Conservation (phyloP, 1,284 basidiomycete species). For the Rhodotorula sp. region DNA sequence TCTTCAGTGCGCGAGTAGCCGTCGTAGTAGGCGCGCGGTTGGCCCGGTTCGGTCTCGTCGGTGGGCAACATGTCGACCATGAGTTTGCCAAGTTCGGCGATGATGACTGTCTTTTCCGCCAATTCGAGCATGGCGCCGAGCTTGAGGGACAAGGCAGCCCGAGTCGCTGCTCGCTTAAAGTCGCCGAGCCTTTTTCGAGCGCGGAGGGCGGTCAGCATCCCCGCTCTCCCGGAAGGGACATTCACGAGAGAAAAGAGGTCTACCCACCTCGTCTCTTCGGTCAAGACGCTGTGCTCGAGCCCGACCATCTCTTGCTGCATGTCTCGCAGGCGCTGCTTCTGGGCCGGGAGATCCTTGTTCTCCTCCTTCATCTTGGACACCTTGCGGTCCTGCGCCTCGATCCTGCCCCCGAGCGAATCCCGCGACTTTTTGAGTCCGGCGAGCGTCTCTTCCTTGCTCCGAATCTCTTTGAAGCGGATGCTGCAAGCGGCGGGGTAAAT, state of each 20-base stretch:
- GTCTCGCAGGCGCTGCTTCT: slow-evolving; percentile 41
- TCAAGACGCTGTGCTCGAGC: slow-evolving; percentile 45
- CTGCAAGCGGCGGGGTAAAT: slow-evolving; percentile 10
- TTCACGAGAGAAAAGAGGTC: too few species aligned
- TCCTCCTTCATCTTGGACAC: slow-evolving; percentile 47
- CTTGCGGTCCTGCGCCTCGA: slow-evolving; percentile 45
- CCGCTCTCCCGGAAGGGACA: too few species aligned
- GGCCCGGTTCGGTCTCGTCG: slow-evolving; percentile 42
- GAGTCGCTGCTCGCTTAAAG: slow-evolving; percentile 34
- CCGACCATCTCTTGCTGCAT: slow-evolving; percentile 45
- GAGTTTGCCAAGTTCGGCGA: slow-evolving; percentile 46
- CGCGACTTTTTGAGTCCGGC: slow-evolving; percentile 42
- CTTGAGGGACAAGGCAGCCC: slow-evolving; percentile 36
- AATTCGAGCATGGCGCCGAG: slow-evolving; percentile 47
- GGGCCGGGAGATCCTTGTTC: slow-evolving; percentile 45
- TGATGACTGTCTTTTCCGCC: slow-evolving; percentile 46
- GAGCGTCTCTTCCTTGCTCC: slow-evolving; percentile 45
- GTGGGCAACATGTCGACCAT: slow-evolving; percentile 45
- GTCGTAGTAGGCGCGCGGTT: slow-evolving; percentile 40
- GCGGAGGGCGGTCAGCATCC: background rate
- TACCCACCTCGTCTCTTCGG: slow-evolving; percentile 43
- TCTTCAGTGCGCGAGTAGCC: slow-evolving; percentile 42
- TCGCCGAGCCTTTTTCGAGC: slow-evolving; percentile 32
- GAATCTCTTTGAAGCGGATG: slow-evolving; percentile 45
- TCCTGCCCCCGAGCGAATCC: slow-evolving; percentile 43